phyloP scores from a whole-genome alignment of 1,284 basidiomycete species.

The Rhodotorula sp. region DNA sequence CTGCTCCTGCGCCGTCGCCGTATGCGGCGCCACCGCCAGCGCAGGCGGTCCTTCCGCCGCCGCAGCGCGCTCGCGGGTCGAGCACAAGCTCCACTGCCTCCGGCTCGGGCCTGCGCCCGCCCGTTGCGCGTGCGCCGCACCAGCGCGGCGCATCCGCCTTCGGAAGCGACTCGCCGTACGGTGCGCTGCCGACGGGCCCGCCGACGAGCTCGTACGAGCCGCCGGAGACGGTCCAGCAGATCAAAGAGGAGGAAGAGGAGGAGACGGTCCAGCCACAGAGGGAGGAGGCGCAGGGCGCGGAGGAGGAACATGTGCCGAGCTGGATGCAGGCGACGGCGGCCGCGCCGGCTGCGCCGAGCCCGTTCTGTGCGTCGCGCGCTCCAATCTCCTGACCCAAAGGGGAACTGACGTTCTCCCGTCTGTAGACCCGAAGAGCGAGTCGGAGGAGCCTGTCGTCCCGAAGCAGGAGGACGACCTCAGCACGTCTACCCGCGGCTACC shows the following conservation, averaged over 20 bases:
- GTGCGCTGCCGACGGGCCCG: conserved; percentile 25
- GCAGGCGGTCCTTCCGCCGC: conserved; percentile 16
- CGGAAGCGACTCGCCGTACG: conserved; percentile 37
- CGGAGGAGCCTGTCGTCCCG: neutral
- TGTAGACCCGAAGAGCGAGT: conserved; percentile 3
- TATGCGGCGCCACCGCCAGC: conserved; percentile 9
- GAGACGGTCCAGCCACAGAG: neutral
- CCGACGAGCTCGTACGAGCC: conserved; percentile 24
- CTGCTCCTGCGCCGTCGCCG: conserved; percentile 5
- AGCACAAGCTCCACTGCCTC: neutral
- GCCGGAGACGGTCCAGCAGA: conserved; percentile 16
- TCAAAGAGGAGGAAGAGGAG: conserved; percentile 33
- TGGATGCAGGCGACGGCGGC: conserved; percentile 28
- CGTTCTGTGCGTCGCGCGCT: conserved; percentile 6
- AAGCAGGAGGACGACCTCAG: conserved; percentile 1
- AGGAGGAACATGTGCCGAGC: conserved; percentile 26
- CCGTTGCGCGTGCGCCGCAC: conserved; percentile 31
- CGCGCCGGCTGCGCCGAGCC: neutral
- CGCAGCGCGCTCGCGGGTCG: conserved; percentile 13
- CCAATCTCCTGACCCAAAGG: neutral
- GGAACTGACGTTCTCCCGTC: neutral
- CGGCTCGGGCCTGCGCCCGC: conserved; percentile 20
- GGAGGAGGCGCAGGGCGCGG: neutral
- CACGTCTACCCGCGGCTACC: neutral
- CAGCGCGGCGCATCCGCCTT: conserved; percentile 37